Evolutionary conservation across 2,329 filamentous ascomycete species (phyloP).

Genomic region (Trichophyton mentagrophytes): DNA sequence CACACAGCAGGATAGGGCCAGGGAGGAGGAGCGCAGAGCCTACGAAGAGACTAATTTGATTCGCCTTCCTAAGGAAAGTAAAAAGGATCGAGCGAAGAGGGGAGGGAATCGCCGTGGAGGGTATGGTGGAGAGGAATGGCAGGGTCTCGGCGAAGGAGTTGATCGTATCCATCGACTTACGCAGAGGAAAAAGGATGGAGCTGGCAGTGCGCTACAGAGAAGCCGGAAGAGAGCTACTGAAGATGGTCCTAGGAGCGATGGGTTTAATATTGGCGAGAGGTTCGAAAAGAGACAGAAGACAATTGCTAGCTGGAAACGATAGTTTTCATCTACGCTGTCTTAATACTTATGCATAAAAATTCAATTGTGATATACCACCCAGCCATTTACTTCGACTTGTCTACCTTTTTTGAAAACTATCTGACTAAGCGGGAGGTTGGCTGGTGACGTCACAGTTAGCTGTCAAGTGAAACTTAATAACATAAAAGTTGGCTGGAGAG

Average conservation of each 20-base stretch:
- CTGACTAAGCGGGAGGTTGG: too few species aligned
- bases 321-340: background rate
- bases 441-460: too few species aligned
- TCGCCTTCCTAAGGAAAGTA: slow-evolving; percentile 71
- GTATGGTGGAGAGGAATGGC: slow-evolving; percentile 92
- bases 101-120: slow-evolving; percentile 37
- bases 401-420: too few species aligned
- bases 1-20: slow-evolving; percentile 60
- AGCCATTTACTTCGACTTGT: too few species aligned
- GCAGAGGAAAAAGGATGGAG: slow-evolving; percentile 48
- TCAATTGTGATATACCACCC: too few species aligned
- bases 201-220: slow-evolving; percentile 54
- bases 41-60: slow-evolving; percentile 93
- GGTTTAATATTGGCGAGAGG: slow-evolving; percentile 53
- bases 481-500: background rate
- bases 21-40: slow-evolving; percentile 63
- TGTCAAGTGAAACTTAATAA: background rate
- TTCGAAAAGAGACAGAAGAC: slow-evolving; percentile 35
- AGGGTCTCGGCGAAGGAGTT: slow-evolving; percentile 67
- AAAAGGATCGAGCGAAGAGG: slow-evolving; percentile 67
- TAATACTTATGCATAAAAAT: background rate
- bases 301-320: slow-evolving; percentile 31
- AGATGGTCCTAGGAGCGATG: slow-evolving; percentile 57
- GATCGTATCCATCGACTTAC: slow-evolving; percentile 79
- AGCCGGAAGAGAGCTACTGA: slow-evolving; percentile 64